Evolutionary conservation across 768 basidiomycete species (phyloP).

Genomic region (Chalciporus chontae): DNA sequence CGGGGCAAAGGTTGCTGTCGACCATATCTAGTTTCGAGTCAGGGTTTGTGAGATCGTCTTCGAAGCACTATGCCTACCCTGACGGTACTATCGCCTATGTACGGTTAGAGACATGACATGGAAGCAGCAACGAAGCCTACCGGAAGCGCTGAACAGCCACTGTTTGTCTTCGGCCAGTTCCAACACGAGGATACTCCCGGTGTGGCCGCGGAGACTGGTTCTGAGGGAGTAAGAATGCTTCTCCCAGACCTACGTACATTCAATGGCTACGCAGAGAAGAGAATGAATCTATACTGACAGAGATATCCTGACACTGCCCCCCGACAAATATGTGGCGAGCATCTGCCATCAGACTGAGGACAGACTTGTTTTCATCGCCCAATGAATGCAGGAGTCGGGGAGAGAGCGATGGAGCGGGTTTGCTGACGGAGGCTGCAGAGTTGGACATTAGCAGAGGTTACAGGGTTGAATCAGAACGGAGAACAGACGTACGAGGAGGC

Average conservation of each 20-base stretch:
- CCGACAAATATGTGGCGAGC: constrained; percentile 76
- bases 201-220: constrained; percentile 73
- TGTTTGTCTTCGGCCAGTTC: constrained; percentile 69
- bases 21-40: constrained; percentile 67
- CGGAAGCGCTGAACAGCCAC: constrained; percentile 90
- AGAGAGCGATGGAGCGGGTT: constrained; percentile 44
- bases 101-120: constrained; percentile 1
- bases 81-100: constrained; percentile 80
- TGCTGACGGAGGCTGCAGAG: constrained; percentile 54
- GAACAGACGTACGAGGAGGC: constrained; percentile 25
- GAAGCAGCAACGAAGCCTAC: constrained; percentile 37
- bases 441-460: constrained; percentile 8
- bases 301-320: constrained; percentile 73
- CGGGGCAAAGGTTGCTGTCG: constrained; percentile 58
- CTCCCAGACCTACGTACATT: constrained; percentile 72
- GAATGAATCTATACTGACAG: constrained; percentile 41
- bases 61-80: constrained; percentile 45
- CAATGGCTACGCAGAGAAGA: not conserved
- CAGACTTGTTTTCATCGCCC: constrained; percentile 64
- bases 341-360: constrained; percentile 74
- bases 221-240: constrained; percentile 65
- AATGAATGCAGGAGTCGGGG: constrained; percentile 66
- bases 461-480: not conserved
- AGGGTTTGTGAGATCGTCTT: constrained; percentile 3
- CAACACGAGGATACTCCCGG: constrained; percentile 78